Evolutionary conservation across 2,329 filamentous ascomycete species (phyloP).

Genomic region (Tolypocladium guangdongense): DNA sequence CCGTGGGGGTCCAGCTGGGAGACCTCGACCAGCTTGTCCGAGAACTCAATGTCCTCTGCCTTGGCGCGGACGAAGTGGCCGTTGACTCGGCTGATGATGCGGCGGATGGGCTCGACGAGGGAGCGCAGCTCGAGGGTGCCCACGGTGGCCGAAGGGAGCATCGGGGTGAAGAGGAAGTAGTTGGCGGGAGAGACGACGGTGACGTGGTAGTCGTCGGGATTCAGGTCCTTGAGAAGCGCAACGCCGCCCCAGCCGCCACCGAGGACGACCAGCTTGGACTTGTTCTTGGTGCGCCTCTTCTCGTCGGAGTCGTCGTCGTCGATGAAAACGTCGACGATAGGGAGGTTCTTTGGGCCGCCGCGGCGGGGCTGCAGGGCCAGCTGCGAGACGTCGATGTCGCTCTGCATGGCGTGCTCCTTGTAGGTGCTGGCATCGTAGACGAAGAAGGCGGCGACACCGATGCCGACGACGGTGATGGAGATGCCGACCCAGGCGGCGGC

Average conservation of each 20-base stretch:
- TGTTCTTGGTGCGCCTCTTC: slow-evolving; percentile 64
- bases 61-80: slow-evolving; percentile 85
- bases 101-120: slow-evolving; percentile 82
- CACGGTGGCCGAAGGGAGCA: slow-evolving; percentile 94
- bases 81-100: slow-evolving; percentile 64
- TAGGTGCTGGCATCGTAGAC: slow-evolving; percentile 91
- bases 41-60: slow-evolving; percentile 86
- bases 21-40: slow-evolving; percentile 80
- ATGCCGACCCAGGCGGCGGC: slow-evolving; percentile 54
- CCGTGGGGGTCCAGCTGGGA: slow-evolving; percentile 62
- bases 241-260: slow-evolving; percentile 95
- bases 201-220: slow-evolving; percentile 88
- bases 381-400: slow-evolving; percentile 75
- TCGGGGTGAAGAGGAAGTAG: slow-evolving; percentile 96
- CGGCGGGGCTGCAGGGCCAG: slow-evolving; percentile 68
- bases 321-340: slow-evolving; percentile 76
- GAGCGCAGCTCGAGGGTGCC: slow-evolving; percentile 87
- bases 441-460: slow-evolving; percentile 73
- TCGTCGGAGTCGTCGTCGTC: slow-evolving; percentile 75
- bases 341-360: slow-evolving; percentile 90
- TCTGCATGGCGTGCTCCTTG: slow-evolving; percentile 52
- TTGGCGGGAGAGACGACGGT: slow-evolving; percentile 91
- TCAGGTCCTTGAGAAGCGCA: slow-evolving; percentile 78
- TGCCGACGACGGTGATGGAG: slow-evolving; percentile 59
- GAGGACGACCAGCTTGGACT: slow-evolving; percentile 84